A percentile compares a stretch with the other conserved stretches of the same genome.
These are phyloP conservation scores for Trifolium repens DNA, from an alignment of 306 rosid genomes.

Conservation along the genomic window DNA sequence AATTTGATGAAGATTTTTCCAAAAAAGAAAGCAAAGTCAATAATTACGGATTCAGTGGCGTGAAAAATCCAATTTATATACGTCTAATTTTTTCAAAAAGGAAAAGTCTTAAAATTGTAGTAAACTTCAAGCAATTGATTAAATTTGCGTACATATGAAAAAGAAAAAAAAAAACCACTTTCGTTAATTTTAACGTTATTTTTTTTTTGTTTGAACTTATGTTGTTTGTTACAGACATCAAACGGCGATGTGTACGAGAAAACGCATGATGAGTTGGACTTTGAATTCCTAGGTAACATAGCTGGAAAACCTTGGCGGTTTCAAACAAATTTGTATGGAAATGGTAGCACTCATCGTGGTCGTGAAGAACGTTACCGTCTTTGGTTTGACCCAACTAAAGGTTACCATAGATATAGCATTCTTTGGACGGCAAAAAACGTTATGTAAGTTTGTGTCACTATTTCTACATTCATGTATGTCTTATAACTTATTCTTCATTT, in stretches of 20 bases:
- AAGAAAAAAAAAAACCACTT: too few relatives aligned
- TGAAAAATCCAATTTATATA: constrained; percentile 8
- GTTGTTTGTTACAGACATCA: constrained; percentile 61
- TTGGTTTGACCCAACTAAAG: constrained; percentile 89
- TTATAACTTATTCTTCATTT: background rate
- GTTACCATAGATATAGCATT: constrained; percentile 82
- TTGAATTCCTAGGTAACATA: constrained; percentile 84
- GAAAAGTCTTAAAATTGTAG: constrained; percentile 8
- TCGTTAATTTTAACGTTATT: background rate
- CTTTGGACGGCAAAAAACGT: constrained; percentile 76
- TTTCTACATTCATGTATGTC: background rate
- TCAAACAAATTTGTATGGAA: constrained; percentile 91
- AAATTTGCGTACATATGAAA: too few relatives aligned
- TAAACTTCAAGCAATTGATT: too few relatives aligned
- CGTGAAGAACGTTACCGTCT: constrained; percentile 91
- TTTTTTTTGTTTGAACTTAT: too few relatives aligned
- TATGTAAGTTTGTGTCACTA: constrained; percentile 60
- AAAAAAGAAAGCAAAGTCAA: constrained; percentile 36
- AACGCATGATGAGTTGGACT: constrained; percentile 88
- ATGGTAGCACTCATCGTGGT: constrained; percentile 91
- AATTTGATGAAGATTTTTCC: constrained; percentile 26
- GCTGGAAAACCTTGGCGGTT: constrained; percentile 93
- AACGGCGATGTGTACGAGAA: constrained; percentile 89
- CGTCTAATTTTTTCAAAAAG: background rate
- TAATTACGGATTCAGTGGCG: background rate